Evolutionary conservation across 176 grass and related monocot genomes (phyloP), one percentile per base, ranked within the genome.

Genomic region (Zoysia pacifica): DNA sequence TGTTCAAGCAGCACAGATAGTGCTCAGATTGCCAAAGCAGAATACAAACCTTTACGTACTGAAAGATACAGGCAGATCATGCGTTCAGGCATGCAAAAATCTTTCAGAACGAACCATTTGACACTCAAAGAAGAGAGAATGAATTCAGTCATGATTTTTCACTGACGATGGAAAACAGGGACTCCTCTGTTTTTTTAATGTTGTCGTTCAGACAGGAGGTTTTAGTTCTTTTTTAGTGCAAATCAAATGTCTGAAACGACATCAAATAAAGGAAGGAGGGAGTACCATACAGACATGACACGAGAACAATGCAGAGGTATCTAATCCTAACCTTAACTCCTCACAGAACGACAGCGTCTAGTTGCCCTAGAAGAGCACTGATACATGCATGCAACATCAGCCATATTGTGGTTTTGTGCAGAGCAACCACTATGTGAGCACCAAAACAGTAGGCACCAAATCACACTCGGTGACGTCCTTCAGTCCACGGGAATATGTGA

Each of bases 301-400:
- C 35, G 75, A 62, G 35, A 69, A 43, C 41, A 58, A 67, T 44
- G 16, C 63, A 42, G 62, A 67, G n/a, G 4, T 28, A 73, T 56
- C 59, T 72, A 66, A 36, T 66, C 39, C 41, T 76, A 54, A 54
- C 28, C 28, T 28, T 28, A 28, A 39, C 48, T 53, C 11, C 66
- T 63, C 52, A 69, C 35, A 65, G 14, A 38, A 12, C 5, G 15
- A 54, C 20, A 66, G 14, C 6, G 52, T 68, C 63, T 62, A 68
- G 47, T 49, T 60, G 1, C 47, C 28, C 3, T 28, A 40, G 49
- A 8, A 51, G 47, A 48, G 60, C 67, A 56, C 15, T 45, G 44
- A 45, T 45, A 40, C 56, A 79, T 72, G 48, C 47, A 56, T 85
- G 50, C 47, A 79, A 51, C 70, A 70, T 64, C 14, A 54, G 10